Evolutionary conservation across 768 basidiomycete genomes (phyloP).

Genomic region (Austroboletus eburneus): DNA sequence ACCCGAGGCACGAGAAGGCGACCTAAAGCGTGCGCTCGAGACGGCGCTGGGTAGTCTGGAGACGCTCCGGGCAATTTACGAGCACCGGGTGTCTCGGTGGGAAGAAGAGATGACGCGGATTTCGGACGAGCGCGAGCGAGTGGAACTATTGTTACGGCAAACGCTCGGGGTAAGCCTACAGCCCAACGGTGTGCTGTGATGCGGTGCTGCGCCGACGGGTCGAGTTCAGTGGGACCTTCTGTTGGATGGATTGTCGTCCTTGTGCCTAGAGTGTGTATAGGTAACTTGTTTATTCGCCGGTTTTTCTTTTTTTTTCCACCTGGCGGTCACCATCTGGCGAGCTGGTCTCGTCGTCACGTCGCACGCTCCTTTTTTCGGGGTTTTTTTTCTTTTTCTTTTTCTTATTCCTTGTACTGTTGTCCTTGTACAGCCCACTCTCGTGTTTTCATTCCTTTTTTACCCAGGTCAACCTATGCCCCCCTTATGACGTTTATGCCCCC

Average conservation of each 20-base stretch:
- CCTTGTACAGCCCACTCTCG: too few relatives aligned
- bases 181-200: constrained; percentile 14
- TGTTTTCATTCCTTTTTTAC: too few relatives aligned
- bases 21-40: constrained; percentile 64
- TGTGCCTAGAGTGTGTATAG: neutral
- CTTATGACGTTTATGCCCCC: too few relatives aligned
- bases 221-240: neutral
- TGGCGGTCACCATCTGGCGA: neutral
- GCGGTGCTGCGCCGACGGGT: neutral
- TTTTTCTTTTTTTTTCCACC: neutral
- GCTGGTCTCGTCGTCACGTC: neutral
- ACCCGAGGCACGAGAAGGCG: constrained; percentile 50
- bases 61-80: constrained; percentile 60
- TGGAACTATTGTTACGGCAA: constrained; percentile 63
- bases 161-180: constrained; percentile 46
- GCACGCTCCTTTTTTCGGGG: neutral
- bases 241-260: neutral
- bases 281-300: neutral
- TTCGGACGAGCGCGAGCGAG: constrained; percentile 60
- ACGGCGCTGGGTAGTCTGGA: constrained; percentile 64
- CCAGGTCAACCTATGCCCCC: too few relatives aligned
- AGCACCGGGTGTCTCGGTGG: constrained; percentile 66
- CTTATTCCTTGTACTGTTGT: too few relatives aligned
- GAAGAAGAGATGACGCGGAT: constrained; percentile 64
- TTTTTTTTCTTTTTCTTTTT: too few relatives aligned